Conservation (phyloP, 805 yeast species). For the Cyberlindnera mississippiensis region DNA sequence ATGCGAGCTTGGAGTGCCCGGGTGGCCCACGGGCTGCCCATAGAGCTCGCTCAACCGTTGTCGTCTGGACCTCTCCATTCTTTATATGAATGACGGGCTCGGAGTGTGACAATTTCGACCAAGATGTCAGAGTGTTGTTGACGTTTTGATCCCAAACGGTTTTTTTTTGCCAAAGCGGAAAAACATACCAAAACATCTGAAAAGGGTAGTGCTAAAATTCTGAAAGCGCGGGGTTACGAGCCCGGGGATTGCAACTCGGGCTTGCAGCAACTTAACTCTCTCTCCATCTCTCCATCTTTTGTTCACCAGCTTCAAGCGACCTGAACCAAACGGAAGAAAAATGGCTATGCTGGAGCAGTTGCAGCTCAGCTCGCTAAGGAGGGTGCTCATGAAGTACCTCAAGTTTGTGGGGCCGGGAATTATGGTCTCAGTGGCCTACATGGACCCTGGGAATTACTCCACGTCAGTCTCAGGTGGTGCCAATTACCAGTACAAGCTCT, state of each 20-base stretch:
- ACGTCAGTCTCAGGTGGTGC: constrained; percentile 82
- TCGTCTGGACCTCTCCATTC: constrained; percentile 30
- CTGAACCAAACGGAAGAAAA: too few relatives aligned
- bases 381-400: constrained; percentile 39
- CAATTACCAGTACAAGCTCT: constrained; percentile 59
- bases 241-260: not conserved
- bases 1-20: constrained; percentile 13
- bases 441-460: constrained; percentile 85
- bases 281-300: too few relatives aligned
- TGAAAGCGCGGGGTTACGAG: too few relatives aligned
- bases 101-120: too few relatives aligned
- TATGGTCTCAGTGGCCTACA: constrained; percentile 74
- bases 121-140: constrained; percentile 6
- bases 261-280: not conserved
- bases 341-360: too few relatives aligned
- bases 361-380: not conserved
- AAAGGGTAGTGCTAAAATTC: constrained; percentile 1
- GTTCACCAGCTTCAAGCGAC: too few relatives aligned
- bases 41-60: constrained; percentile 28
- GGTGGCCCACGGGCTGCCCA: constrained; percentile 17
- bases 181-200: constrained; percentile 2
- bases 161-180: not conserved
- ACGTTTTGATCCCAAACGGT: not conserved
- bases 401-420: constrained; percentile 77
- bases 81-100: not conserved